Base-by-base conservation (phyloP, 2,329 filamentous ascomycete genomes). In the Fusarium dimerum region DNA sequence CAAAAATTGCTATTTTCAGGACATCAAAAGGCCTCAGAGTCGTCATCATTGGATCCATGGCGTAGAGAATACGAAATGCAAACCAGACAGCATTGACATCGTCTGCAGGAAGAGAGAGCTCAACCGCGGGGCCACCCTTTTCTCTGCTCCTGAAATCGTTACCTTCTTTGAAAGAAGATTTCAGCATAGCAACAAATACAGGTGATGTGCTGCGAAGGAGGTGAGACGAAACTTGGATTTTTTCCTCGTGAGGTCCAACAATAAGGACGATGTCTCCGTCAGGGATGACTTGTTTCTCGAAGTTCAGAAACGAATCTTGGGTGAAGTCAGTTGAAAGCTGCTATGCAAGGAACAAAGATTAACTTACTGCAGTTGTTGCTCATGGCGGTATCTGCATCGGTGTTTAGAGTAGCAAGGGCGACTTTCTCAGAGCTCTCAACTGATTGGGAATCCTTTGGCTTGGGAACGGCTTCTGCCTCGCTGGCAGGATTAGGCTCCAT, bases 41-140 rank as follows among this genome's bases (percentile, higher is more conserved):
- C 20, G 20, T 26, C 20, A 26, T 26, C 20, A 26, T 26, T 26
- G 20, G 20, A 7, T 26, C 20, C 20, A 7, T 26, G 20, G 20
- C 20, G 20, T 26, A 26, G 20, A 26, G 20, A 26, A 26, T 26
- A 9, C 42, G n/a, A 30, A 48, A 54, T 2, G 56, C 34, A 15
- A 30, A 18, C n/a, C 17, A 36, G 43, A 56, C 45, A 20, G 40
- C 20, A 2, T 50, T 34, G 5, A 48, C 43, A 39, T 58, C 50
- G 26, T 57, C 52, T 18, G 29, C 41, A 12, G 53, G 50, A 6
- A 58, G 41, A 6, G 29, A 2, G 8, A 58, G 49, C 29, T 53
- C 50, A 8, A 43, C 36, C 6, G 50, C 41, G 6, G 18, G 16
- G 0, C 40, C 40, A 6, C 17, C n/a, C 3, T 5, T 16, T 1